Base-by-base conservation (phyloP, 352 stramenopile species). In the Pythium phragmitis region DNA sequence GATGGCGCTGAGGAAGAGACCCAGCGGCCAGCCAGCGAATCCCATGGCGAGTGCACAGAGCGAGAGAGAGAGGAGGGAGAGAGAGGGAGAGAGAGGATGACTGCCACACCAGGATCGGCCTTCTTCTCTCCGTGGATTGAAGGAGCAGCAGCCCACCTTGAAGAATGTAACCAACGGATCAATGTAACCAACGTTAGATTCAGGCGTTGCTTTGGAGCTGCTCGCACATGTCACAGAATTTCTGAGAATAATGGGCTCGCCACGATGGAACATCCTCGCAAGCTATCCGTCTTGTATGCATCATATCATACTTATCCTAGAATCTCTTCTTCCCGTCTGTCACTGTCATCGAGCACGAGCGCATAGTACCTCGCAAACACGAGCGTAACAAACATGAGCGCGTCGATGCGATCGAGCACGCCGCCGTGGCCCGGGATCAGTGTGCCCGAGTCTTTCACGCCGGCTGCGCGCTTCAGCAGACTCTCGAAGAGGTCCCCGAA, bases 361-460 rank as follows among this genome's bases (percentile, higher is more conserved):
- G 54, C 47, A 42, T 65, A 85, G 52, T 89, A 89, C 8, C 80
- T 54, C 5, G 80, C 72, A 55, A 91, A 91, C 7, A 91, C 73
- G 16, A 89, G 61, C 17, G 79, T 79, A 4, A 80, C 73, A 59
- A 98, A 98, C 64, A 98, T 96, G 48, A 98, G 96, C 19, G 91
- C 96, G 64, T 99, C 96, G 21, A 98, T 92, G 21, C 94, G 86
- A 65, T 99, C 95, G 39, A 98, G 75, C 3, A 98, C 86, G 12
- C 95, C 96, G 19, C 96, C 96, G 68, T 98, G 96, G 57, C 97
- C 96, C 7, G 96, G 96, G 63, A 98, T 96, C 3, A 99, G 72
- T 58, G 88, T 83, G 16, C 94, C 94, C 46, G 96, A 98, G 69
- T 98, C 94, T 65, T 98, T 98, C 28, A 99, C 77, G 17, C 87